Evolutionary conservation across 2,329 filamentous ascomycete genomes (phyloP).

Genomic region (Curvularia sp.): DNA sequence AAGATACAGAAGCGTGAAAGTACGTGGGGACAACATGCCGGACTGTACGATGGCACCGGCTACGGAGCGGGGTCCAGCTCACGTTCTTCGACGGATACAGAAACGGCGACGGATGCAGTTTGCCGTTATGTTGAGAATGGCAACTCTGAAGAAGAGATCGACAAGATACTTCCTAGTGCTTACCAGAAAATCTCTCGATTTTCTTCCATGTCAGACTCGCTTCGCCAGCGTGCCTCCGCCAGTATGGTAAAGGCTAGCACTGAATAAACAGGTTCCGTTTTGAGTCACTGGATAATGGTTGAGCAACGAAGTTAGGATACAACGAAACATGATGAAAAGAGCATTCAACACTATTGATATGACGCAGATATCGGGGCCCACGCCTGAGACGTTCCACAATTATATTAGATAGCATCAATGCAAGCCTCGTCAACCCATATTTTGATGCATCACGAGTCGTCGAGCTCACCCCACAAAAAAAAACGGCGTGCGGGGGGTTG

Average conservation of each 20-base stretch:
- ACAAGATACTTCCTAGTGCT: not conserved
- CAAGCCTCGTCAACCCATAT: not conserved
- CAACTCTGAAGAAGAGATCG: not conserved
- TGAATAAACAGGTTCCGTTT: not conserved
- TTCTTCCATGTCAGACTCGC: not conserved
- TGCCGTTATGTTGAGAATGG: not conserved
- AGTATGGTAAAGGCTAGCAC: not conserved
- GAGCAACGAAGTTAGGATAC: conserved; percentile 3
- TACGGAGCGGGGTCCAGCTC: conserved; percentile 28
- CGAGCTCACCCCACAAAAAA: not conserved
- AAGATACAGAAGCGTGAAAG: conserved; percentile 6
- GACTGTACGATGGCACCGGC: conserved; percentile 37
- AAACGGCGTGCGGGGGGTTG: conserved; percentile 1
- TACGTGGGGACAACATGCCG: conserved; percentile 9
- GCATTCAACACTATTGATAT: conserved; percentile 10
- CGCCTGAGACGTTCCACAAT: not conserved
- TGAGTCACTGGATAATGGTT: not conserved
- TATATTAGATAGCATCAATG: conserved; percentile 13
- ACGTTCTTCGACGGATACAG: conserved; percentile 2
- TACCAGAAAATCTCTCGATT: not conserved
- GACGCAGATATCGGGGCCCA: not conserved
- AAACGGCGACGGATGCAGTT: not conserved
- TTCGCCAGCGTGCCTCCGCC: not conserved
- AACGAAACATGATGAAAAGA: conserved; percentile 1
- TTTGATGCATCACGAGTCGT: conserved; percentile 2